Base-by-base conservation (phyloP, 2,329 filamentous ascomycete species). In the Aspergillus sp. region DNA sequence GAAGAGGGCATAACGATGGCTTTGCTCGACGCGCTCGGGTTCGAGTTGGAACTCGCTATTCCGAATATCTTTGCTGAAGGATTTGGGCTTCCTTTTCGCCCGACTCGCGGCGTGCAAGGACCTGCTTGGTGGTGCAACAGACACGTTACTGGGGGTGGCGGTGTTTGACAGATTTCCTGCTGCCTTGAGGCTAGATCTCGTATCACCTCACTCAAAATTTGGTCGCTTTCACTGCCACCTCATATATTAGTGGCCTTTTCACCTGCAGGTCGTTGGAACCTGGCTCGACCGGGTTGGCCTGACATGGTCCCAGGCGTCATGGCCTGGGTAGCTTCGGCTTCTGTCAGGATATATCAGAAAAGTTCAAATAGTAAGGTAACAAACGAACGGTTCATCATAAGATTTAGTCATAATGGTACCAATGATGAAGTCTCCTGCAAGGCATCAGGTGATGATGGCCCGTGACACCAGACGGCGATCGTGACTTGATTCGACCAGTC, bases 391-490 rank as follows among this genome's bases (percentile, higher is more conserved):
- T 22, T 44, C 11, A 22, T 45, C 27, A 45, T 44, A 34, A 41
- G n/a, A 40, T 47, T 47, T 47, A 47, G 44, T 41, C 39, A 50
- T 39, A 47, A 27, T 48, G 37, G 20, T 45, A 22, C 39, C 7
- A 39, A 15, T 47, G 39, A 11, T 52, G 39, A 20, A 42, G 11
- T 13, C n/a, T 37, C 41, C 48, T 47, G 46, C 46, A 48, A 34
- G 41, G 53, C 20, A 60, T 60, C 58, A 60, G 58, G 58, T 60
- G 58, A 60, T 50, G 17, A 45, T 15, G 55, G 51, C 55, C 51
- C 58, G 54, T 60, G 58, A 60, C 58, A 17, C 19, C 40, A 39
- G 39, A 6, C 44, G 50, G 56, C 50, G 56, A 58, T 58, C 56
- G 37, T 54, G 50, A 40, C 56, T 54, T 53, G 42, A 45, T 58